Conservation (phyloP, 83 land plant genomes). For the Diphasiastrum complanatum region DNA sequence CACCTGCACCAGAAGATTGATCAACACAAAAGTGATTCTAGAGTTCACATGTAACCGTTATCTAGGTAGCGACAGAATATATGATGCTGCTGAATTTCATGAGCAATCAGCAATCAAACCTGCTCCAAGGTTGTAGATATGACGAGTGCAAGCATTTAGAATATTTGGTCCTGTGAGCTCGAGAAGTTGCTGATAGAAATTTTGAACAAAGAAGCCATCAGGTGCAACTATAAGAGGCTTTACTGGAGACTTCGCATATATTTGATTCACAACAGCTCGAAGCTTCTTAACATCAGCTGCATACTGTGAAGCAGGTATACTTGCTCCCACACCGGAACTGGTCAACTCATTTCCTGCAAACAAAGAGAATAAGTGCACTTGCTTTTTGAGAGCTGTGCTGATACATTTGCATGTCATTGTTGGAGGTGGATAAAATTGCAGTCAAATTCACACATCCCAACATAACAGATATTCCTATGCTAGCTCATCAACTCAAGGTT, state of each 20-base stretch:
- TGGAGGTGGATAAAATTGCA: not conserved
- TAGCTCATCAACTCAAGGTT: too few relatives aligned
- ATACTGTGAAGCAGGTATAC: slow-evolving; percentile 40
- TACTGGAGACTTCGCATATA: slow-evolving; percentile 17
- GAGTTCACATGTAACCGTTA: too few relatives aligned
- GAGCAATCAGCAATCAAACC: slow-evolving; percentile 30
- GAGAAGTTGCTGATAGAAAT: slow-evolving; percentile 45
- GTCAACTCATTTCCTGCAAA: slow-evolving; percentile 76
- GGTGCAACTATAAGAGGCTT: slow-evolving; percentile 56
- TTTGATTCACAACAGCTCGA: slow-evolving; percentile 26
- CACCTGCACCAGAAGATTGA: too few relatives aligned
- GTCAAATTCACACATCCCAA: too few relatives aligned
- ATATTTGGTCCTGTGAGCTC: slow-evolving; percentile 33
- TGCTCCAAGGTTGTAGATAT: slow-evolving; percentile 78
- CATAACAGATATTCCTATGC: too few relatives aligned
- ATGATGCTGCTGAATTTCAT: too few relatives aligned
- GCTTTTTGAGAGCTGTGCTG: not conserved
- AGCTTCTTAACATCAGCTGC: slow-evolving; percentile 43
- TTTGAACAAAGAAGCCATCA: slow-evolving; percentile 50
- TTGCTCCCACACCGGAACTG: slow-evolving; percentile 41
- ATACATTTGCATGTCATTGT: too few relatives aligned
- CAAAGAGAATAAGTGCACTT: not conserved
- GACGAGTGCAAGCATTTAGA: slow-evolving; percentile 54
- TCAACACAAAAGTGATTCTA: too few relatives aligned
- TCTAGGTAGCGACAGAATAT: too few relatives aligned